Percentiles rank a stretch among this genome's conserved stretches.
Evolutionary conservation across 352 stramenopile species (phyloP).

Genomic region (Paralagenidium karlingii): DNA sequence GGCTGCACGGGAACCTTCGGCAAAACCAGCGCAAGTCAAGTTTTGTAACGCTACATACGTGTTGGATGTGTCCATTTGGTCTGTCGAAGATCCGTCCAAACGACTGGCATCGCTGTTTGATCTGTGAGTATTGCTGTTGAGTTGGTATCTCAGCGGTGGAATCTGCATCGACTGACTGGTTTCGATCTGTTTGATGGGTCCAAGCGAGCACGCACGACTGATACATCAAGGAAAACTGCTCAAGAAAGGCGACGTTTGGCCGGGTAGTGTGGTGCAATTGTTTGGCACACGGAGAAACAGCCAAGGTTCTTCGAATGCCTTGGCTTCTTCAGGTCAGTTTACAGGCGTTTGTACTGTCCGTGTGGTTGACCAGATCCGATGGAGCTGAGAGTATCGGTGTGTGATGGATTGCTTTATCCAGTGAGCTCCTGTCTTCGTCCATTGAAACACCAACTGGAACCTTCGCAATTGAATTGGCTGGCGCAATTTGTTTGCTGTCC

Average conservation of each 20-base stretch:
- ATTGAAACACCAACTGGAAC: no score
- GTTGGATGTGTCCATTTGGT: constrained; percentile 70
- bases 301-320: no score
- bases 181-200: constrained; percentile 1
- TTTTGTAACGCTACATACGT: constrained; percentile 75
- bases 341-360: no score
- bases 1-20: constrained; percentile 1
- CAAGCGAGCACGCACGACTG: constrained; percentile 52
- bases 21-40: constrained; percentile 41
- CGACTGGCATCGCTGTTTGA: constrained; percentile 56
- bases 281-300: constrained; percentile 49
- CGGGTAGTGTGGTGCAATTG: constrained; percentile 63
- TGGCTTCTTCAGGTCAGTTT: no score
- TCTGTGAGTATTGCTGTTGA: constrained; percentile 22
- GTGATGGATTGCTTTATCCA: no score
- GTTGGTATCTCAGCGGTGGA: neutral
- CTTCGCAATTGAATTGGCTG: no score
- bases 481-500: no score
- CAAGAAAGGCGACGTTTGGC: constrained; percentile 75
- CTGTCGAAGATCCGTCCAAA: constrained; percentile 47
- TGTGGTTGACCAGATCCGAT: no score
- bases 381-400: no score
- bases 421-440: no score
- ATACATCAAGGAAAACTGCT: constrained; percentile 73
- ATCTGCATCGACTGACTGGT: neutral